Evolutionary conservation across 202 grass and related monocot genomes (phyloP).

Genomic region (Schoenoplectus triqueter): DNA sequence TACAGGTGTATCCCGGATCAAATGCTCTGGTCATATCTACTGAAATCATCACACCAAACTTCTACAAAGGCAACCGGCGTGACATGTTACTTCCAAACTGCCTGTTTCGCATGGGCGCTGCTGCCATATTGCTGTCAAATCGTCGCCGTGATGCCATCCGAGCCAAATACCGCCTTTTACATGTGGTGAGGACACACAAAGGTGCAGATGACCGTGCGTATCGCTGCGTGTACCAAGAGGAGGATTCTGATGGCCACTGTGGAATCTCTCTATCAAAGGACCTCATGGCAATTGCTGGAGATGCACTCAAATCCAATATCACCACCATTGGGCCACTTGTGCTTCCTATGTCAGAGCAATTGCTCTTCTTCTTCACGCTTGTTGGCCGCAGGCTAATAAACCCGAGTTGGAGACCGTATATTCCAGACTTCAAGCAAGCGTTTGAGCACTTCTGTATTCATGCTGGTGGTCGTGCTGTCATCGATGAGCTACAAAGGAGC

Average conservation of each 20-base stretch:
- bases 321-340: constrained; percentile 93
- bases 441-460: constrained; percentile 99
- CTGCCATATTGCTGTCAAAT: constrained; percentile 85
- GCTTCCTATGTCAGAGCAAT: constrained; percentile 93
- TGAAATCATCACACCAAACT: constrained; percentile 93
- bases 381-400: constrained; percentile 79
- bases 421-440: constrained; percentile 92
- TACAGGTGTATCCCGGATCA: constrained; percentile 69
- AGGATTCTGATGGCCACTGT: constrained; percentile 74
- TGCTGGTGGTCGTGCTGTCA: constrained; percentile 82
- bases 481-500: constrained; percentile 95
- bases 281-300: constrained; percentile 95
- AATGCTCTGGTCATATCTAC: constrained; percentile 83
- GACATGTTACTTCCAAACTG: constrained; percentile 90
- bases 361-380: constrained; percentile 89
- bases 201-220: constrained; percentile 86
- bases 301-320: constrained; percentile 97
- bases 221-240: constrained; percentile 92
- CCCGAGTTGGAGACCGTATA: constrained; percentile 75
- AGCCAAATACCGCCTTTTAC: constrained; percentile 79
- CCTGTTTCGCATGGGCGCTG: constrained; percentile 86
- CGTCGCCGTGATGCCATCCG: constrained; percentile 54
- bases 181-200: constrained; percentile 88
- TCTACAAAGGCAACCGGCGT: constrained; percentile 58
- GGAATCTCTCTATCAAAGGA: constrained; percentile 95